Base-by-base conservation (phyloP, 1,284 basidiomycete species). In the Ceratobasidium sp. region DNA sequence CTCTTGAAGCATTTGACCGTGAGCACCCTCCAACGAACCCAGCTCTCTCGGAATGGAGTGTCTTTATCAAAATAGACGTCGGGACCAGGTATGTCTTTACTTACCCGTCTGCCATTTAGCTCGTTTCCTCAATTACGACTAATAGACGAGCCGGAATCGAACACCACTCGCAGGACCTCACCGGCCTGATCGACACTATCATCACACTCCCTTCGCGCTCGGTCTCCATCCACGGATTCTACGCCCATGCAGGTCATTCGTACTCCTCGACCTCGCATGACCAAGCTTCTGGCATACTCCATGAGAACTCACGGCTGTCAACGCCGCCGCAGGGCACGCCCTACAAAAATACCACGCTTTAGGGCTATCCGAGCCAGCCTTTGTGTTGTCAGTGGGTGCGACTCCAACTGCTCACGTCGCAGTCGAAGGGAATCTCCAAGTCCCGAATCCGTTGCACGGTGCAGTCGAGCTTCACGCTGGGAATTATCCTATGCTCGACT, bases 331-430 rank as follows among this genome's bases (percentile, higher is more conserved):
- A 0, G 78, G 78, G 31, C 77, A 86, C 42, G 90, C 90, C 0
- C 75, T 86, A 22, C 79, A 80, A 8, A 69, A 55, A 17, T 72
- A 77, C 76, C 77, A 81, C 56, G 77, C 78, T 7, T 76, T 81
- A 43, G n/a, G 34, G 10, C 10, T 35, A 6, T 31, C 58, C 20
- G n/a, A 25, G 29, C 43, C 43, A 1, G 83, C 83, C 0, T 92
- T 91, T 74, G 83, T 91, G 0, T 79, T 94, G 25, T 90, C 90
- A 1, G 88, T 94, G 0, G 93, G 93, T 13, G 89, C 92, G n/a
- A 94, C 93, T 1, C 93, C 93, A 1, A 90, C 93, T 1, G 92
- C 92, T 0, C 90, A 93, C 76, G 87, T 87, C 10, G 90, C 89
- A 4, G 79, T 81, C n/a, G 84, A 83, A 70, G 55, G 73, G 32